phyloP scores from a whole-genome alignment of 208 protist genomes.

The Wallacemonas sp. region DNA sequence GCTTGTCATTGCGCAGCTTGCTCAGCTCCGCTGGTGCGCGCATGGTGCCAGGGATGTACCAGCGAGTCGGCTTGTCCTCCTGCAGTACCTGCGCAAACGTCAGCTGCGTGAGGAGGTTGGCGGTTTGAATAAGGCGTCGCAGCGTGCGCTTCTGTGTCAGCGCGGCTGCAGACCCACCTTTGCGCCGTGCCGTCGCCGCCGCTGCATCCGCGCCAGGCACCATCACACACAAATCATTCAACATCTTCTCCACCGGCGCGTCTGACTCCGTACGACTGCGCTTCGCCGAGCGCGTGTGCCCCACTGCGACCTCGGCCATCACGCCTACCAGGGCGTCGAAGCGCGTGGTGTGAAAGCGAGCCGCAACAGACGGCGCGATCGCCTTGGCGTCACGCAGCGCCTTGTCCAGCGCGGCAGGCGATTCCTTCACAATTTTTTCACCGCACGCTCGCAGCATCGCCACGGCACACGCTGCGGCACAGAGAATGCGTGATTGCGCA shows the following conservation, averaged over 20 bases:
- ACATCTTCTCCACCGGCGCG: slow-evolving; percentile 52
- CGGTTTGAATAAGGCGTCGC: slow-evolving; percentile 62
- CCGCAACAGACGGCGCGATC: background rate
- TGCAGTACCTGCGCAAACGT: slow-evolving; percentile 42
- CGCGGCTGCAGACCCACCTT: background rate
- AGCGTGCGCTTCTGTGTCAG: slow-evolving; percentile 39
- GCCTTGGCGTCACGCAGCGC: slow-evolving; percentile 45
- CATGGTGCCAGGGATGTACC: slow-evolving; percentile 59
- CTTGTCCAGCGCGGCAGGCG: slow-evolving; percentile 53
- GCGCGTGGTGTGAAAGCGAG: slow-evolving; percentile 30
- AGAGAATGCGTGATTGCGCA: slow-evolving; percentile 1
- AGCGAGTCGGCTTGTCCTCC: slow-evolving; percentile 60
- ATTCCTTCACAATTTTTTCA: slow-evolving; percentile 82
- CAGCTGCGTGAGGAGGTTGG: slow-evolving; percentile 50
- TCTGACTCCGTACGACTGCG: slow-evolving; percentile 46
- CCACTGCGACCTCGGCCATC: slow-evolving; percentile 63
- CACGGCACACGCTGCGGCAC: slow-evolving; percentile 54
- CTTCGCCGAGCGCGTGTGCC: slow-evolving; percentile 43
- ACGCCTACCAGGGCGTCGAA: slow-evolving; percentile 63
- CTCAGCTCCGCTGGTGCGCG: background rate
- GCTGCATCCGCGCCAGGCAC: slow-evolving; percentile 31
- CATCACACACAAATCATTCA: slow-evolving; percentile 53
- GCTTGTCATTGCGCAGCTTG: slow-evolving; percentile 5
- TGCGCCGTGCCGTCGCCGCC: slow-evolving; percentile 12
- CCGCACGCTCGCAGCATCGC: slow-evolving; percentile 73